phyloP scores from a whole-genome alignment of 768 basidiomycete species.

The Tulasnella sp. region DNA sequence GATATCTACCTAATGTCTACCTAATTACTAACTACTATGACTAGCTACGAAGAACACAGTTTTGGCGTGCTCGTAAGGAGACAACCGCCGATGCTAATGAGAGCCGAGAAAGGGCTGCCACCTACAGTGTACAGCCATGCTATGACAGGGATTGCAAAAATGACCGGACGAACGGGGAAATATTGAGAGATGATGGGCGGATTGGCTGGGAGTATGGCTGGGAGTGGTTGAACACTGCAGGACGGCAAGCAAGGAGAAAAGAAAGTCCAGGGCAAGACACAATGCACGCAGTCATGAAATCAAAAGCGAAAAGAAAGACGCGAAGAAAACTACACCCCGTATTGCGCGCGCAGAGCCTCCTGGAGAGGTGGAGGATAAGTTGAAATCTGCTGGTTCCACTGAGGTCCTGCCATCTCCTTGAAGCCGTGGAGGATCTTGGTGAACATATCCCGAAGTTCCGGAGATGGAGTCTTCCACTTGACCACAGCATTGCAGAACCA shows the following conservation, averaged over 20 bases:
- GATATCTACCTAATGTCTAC: slow-evolving; percentile 12
- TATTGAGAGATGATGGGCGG: not conserved
- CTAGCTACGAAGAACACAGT: slow-evolving; percentile 18
- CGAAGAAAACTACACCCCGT: slow-evolving; percentile 60
- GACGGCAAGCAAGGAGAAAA: not conserved
- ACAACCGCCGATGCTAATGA: slow-evolving; percentile 21
- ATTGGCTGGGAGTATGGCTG: not conserved
- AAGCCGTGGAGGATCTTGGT: slow-evolving; percentile 79
- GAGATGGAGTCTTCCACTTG: slow-evolving; percentile 88
- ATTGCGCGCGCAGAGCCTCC: slow-evolving; percentile 79
- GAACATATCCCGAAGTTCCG: slow-evolving; percentile 93
- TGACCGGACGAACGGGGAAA: not conserved
- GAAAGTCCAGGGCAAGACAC: not conserved
- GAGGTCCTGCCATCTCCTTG: slow-evolving; percentile 78
- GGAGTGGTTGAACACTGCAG: slow-evolving; percentile 10
- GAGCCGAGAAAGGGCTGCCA: slow-evolving; percentile 10
- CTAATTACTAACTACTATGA: slow-evolving; percentile 20
- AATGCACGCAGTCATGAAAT: not conserved
- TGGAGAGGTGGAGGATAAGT: slow-evolving; percentile 86
- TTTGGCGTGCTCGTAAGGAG: slow-evolving; percentile 25
- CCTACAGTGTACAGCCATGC: slow-evolving; percentile 25
- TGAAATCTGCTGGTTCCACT: slow-evolving; percentile 80
- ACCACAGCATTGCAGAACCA: slow-evolving; percentile 99
- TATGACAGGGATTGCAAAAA: slow-evolving; percentile 24
- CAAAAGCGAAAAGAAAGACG: not conserved